These are phyloP conservation scores for Tripterygium wilfordii DNA, from an alignment of 177 flowering plant genomes.

Conservation along the genomic window DNA sequence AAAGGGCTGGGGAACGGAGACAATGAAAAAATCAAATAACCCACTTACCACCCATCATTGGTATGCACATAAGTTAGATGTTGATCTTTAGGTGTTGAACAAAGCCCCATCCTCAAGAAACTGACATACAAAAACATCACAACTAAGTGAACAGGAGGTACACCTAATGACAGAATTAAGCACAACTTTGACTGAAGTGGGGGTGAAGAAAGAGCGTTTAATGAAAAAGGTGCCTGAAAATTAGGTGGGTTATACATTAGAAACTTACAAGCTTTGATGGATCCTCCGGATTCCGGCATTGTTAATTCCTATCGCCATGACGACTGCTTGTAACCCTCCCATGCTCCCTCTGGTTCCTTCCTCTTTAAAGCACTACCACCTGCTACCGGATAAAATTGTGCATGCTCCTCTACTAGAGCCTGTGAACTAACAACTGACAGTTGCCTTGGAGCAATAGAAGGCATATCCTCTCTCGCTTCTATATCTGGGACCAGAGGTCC, in stretches of 20 bases:
- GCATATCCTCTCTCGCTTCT: conserved; percentile 62
- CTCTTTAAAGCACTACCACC: conserved; percentile 52
- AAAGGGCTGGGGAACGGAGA: conserved; percentile 25
- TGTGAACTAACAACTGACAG: conserved; percentile 45
- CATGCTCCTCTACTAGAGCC: conserved; percentile 49
- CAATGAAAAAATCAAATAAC: conserved; percentile 18
- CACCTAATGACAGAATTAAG: too few species aligned
- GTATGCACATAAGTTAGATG: conserved; percentile 17
- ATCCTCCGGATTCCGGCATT: conserved; percentile 9
- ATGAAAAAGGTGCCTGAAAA: too few species aligned
- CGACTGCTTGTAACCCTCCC: conserved; percentile 65
- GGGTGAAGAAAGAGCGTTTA: too few species aligned
- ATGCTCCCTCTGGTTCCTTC: conserved; percentile 91
- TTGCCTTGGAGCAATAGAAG: conserved; percentile 40
- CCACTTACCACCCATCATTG: conserved; percentile 38
- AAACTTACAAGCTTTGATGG: conserved; percentile 7
- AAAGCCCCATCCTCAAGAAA: conserved; percentile 14
- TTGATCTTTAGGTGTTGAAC: conserved; percentile 13
- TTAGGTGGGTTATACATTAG: too few species aligned
- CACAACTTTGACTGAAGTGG: too few species aligned
- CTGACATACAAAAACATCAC: conserved; percentile 7
- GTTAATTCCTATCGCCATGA: conserved; percentile 57
- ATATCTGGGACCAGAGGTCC: conserved; percentile 71
- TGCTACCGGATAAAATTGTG: conserved; percentile 45
- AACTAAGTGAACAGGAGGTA: too few species aligned